A percentile compares a stretch with the other conserved stretches of the same genome.
Conservation (phyloP, 768 basidiomycete genomes). For the Fistulinella prunicolor region DNA sequence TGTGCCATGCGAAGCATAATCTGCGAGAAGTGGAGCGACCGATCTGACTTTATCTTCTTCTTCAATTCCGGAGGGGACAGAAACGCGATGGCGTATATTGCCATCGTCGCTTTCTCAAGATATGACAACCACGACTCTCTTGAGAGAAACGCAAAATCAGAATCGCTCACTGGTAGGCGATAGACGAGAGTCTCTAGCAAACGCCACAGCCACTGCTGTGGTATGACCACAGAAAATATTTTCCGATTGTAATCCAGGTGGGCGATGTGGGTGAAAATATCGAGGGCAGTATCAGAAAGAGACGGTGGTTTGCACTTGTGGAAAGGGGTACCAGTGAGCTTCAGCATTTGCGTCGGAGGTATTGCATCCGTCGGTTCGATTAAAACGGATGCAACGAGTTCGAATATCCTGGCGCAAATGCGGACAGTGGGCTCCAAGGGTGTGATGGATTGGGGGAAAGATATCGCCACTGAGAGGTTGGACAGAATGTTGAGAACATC, state of each 20-base stretch:
- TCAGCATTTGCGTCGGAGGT: conserved; percentile 57
- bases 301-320: conserved; percentile 51
- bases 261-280: conserved; percentile 77
- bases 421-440: conserved; percentile 42
- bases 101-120: conserved; percentile 74
- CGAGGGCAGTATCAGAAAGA: conserved; percentile 73
- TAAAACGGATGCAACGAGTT: conserved; percentile 71
- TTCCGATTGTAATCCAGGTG: conserved; percentile 78
- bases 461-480: conserved; percentile 53
- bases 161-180: conserved; percentile 76
- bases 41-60: conserved; percentile 61
- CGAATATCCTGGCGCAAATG: conserved; percentile 57
- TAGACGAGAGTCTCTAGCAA: conserved; percentile 73
- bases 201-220: conserved; percentile 52
- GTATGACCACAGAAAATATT: conserved; percentile 59
- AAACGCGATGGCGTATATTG: conserved; percentile 86
- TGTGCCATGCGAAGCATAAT: conserved; percentile 73
- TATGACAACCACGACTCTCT: conserved; percentile 74
- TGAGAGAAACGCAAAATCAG: conserved; percentile 65
- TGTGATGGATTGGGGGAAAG: conserved; percentile 41
- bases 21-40: conserved; percentile 61
- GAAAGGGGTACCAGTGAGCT: conserved; percentile 46
- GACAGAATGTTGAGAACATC: conserved; percentile 71
- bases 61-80: conserved; percentile 76
- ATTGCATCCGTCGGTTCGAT: conserved; percentile 66